These are phyloP conservation scores for Buddleja alternifolia DNA, from an alignment of 257 asterid genomes.

Conservation along the genomic window DNA sequence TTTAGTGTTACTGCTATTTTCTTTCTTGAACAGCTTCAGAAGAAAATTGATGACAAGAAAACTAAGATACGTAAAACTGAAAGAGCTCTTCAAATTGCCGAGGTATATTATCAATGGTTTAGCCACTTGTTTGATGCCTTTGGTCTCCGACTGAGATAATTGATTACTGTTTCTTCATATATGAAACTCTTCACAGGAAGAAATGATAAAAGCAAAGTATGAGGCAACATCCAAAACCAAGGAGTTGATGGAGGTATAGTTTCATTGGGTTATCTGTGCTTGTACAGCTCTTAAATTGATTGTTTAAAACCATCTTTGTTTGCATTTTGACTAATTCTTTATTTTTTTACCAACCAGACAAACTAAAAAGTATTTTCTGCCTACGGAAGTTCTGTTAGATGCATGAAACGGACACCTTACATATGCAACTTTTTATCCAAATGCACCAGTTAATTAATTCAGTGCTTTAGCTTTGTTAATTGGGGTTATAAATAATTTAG, in stretches of 20 bases:
- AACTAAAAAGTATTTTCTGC: too few species aligned
- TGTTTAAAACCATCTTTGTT: too few species aligned
- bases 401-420: too few species aligned
- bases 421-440: too few species aligned
- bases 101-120: constrained; percentile 50
- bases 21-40: constrained; percentile 65
- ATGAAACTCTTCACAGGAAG: constrained; percentile 64
- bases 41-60: constrained; percentile 61
- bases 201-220: constrained; percentile 74
- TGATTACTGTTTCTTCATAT: constrained; percentile 2
- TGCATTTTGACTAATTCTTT: too few species aligned
- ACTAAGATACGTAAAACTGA: constrained; percentile 82
- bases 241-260: constrained; percentile 72
- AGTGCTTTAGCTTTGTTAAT: too few species aligned
- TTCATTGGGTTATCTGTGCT: not conserved
- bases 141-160: constrained; percentile 6
- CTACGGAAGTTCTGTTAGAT: too few species aligned
- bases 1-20: constrained; percentile 15
- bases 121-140: constrained; percentile 14
- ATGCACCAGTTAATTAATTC: too few species aligned
- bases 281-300: too few species aligned
- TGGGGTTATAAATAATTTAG: too few species aligned
- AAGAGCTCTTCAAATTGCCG: constrained; percentile 92
- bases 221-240: constrained; percentile 69
- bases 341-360: too few species aligned